Percentiles rank a stretch among this genome's conserved stretches.
Conservation (phyloP, 306 rosid genomes). For the Lagenaria siceraria region DNA sequence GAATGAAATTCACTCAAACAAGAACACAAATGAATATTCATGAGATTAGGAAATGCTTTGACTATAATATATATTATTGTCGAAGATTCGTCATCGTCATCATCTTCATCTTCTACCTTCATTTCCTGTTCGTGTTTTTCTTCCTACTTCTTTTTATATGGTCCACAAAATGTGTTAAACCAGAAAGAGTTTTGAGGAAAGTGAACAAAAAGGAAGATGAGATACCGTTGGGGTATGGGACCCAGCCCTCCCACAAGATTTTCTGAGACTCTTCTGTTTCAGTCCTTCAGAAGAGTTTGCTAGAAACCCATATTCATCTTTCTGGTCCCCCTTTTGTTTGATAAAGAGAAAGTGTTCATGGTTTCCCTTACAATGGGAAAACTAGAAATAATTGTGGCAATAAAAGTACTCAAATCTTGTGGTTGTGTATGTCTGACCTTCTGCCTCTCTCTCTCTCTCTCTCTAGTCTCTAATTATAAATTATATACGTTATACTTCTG, state of each 20-base stretch:
- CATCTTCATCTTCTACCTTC: background rate
- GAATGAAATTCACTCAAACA: background rate
- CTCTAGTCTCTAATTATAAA: background rate
- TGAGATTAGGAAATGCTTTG: background rate
- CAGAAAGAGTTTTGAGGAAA: background rate
- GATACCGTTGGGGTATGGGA: background rate
- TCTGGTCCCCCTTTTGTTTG: conserved; percentile 1
- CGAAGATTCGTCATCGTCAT: background rate
- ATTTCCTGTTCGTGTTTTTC: background rate
- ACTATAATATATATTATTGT: background rate
- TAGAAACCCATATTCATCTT: background rate
- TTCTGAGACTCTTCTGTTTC: background rate
- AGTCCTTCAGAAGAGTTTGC: background rate
- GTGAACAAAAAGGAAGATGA: conserved; percentile 3
- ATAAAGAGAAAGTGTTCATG: conserved; percentile 2
- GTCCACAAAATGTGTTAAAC: background rate
- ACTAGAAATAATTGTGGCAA: background rate
- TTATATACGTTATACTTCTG: background rate
- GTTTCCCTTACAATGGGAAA: background rate
- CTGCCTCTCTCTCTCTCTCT: background rate
- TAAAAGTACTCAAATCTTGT: background rate
- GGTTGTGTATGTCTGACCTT: background rate
- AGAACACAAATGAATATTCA: background rate
- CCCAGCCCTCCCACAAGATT: background rate
- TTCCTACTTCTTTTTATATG: background rate